Percentiles rank a stretch among this genome's conserved stretches.
phyloP scores from a whole-genome alignment of 441 rosid genomes.

The Geranium incanum region DNA sequence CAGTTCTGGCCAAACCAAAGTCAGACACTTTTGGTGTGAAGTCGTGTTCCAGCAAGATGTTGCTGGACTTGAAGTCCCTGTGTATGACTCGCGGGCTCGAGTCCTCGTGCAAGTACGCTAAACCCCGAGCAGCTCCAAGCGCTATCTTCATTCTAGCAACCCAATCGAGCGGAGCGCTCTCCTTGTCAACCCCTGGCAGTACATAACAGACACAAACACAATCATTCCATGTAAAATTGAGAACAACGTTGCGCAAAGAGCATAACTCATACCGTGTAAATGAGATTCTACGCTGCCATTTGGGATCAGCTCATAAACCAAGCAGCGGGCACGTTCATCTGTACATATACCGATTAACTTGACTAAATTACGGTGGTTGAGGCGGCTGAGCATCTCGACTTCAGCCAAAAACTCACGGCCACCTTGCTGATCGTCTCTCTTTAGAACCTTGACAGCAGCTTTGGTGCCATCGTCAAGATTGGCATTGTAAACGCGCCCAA shows the following conservation, averaged over 20 bases:
- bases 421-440: constrained; percentile 93
- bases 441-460: constrained; percentile 83
- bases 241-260: constrained; percentile 7
- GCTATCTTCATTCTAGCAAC: constrained; percentile 81
- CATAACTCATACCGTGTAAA: constrained; percentile 58
- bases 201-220: constrained; percentile 8
- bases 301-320: constrained; percentile 87
- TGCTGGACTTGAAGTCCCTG: constrained; percentile 92
- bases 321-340: constrained; percentile 73
- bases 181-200: constrained; percentile 60
- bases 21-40: constrained; percentile 90
- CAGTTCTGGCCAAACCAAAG: constrained; percentile 90
- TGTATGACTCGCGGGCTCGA: constrained; percentile 93
- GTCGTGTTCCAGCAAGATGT: constrained; percentile 84
- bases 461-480: constrained; percentile 75
- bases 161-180: constrained; percentile 71
- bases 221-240: constrained; percentile 9
- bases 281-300: constrained; percentile 97
- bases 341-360: constrained; percentile 88
- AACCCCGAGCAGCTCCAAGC: constrained; percentile 87
- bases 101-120: constrained; percentile 91
- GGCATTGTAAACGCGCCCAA: constrained; percentile 78
- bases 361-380: constrained; percentile 91
- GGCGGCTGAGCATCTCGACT: constrained; percentile 96
- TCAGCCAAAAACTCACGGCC: constrained; percentile 89